Evolutionary conservation across 768 basidiomycete species (phyloP), one percentile per base, ranked within the genome.

Genomic region (Rhizopogon rudus): DNA sequence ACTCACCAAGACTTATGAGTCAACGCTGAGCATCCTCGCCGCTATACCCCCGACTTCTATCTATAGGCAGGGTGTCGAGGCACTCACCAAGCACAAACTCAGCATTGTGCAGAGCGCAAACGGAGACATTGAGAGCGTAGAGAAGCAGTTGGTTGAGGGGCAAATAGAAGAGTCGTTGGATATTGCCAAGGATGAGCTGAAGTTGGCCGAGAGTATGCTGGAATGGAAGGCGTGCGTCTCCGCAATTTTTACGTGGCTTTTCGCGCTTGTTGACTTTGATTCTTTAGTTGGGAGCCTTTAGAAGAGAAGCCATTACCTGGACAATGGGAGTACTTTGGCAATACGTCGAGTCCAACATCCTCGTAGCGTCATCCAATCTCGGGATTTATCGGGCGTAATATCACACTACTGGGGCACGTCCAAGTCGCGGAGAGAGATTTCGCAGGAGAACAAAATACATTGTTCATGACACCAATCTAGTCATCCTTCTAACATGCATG

Each of bases 211-310:
- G 33, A 90, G 90, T 73, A 90, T 97, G 87, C 66, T 87, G n/a
- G 88, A 94, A 66, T 98, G 93, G 93, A 96, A 95, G 75, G 82
- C 90, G 95, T 98, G 70, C 70, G 93, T 87, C 52, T 10, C 44
- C n/a, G 17, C 52, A 29, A 49, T 48, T 41, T 25, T 7, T 58
- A 5, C 45, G 40, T 56, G 39, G 53, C 56, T 37, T 41, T 37
- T 33, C 48, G 13, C 33, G 28, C n/a, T 42, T 41, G 55, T 51
- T 58, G 43, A 60, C 31, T 33, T 50, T 46, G 41, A 51, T 58
- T 3, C 20, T 56, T 44, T 61, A 93, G 95, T 40, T 97, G 93
- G 93, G 94, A 96, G 68, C 79, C 90, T 14, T 73, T 97, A 58
- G 87, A 87, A 66, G 88, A 92, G 68, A 86, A 83, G 56, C 83